These are phyloP conservation scores for Cryphonectria naterciae DNA, from an alignment of 2,329 filamentous ascomycete genomes.

Conservation along the genomic window DNA sequence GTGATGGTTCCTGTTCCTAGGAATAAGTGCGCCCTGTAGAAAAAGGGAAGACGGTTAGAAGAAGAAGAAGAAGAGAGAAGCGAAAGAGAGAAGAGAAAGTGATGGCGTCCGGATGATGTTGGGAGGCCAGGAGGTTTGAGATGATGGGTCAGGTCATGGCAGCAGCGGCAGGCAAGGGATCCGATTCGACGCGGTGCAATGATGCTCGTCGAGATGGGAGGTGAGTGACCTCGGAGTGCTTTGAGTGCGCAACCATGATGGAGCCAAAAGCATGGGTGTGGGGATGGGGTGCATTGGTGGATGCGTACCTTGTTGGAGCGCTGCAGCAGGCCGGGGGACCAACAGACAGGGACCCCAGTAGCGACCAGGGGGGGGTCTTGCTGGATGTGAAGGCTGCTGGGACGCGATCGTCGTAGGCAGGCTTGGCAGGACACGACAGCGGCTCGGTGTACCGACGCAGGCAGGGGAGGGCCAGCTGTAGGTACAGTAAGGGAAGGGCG, in stretches of 20 bases:
- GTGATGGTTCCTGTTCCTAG: constrained; percentile 28
- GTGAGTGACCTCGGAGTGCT: constrained; percentile 26
- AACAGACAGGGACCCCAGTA: constrained; percentile 25
- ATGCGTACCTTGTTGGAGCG: constrained; percentile 21
- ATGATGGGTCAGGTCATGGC: constrained; percentile 8
- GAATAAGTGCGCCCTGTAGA: constrained; percentile 29
- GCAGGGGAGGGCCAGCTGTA: background rate
- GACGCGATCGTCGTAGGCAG: constrained; percentile 16
- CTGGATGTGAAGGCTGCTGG: constrained; percentile 23
- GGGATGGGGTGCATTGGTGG: constrained; percentile 19
- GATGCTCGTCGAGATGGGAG: constrained; percentile 24
- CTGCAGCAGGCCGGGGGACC: constrained; percentile 12
- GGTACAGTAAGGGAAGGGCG: constrained; percentile 2
- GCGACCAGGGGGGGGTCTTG: constrained; percentile 12
- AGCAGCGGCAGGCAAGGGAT: constrained; percentile 27
- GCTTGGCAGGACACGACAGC: constrained; percentile 4
- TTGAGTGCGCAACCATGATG: constrained; percentile 6
- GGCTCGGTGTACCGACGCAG: constrained; percentile 10
- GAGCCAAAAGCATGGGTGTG: constrained; percentile 9
- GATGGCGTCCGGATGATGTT: constrained; percentile 21
- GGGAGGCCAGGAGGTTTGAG: constrained; percentile 22
- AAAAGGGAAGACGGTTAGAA: constrained; percentile 2
- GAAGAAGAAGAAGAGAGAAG: background rate
- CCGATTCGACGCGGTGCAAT: constrained; percentile 27
- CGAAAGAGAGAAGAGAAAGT: constrained; percentile 1